A percentile compares a stretch with the other conserved stretches of the same genome.
Conservation (phyloP, 2,329 filamentous ascomycete genomes). For the Cordyceps pruinosa region DNA sequence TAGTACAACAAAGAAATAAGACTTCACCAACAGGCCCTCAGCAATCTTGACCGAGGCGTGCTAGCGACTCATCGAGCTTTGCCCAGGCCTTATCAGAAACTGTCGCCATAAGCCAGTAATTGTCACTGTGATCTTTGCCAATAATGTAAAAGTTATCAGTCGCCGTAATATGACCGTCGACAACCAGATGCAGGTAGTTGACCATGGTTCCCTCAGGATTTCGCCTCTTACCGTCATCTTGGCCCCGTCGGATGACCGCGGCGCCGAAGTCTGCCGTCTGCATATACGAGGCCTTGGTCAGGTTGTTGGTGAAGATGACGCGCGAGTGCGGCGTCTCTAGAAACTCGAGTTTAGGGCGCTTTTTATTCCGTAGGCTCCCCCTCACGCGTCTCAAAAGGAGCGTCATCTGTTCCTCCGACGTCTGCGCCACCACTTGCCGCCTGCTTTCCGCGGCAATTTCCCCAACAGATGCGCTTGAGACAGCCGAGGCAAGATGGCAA, state of each 20-base stretch:
- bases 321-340: not conserved
- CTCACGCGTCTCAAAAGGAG: not conserved
- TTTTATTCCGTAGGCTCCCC: not conserved
- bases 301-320: not conserved
- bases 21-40: not conserved
- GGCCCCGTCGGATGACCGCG: not conserved
- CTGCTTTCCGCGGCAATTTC: not conserved
- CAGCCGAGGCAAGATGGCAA: not conserved
- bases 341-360: not conserved
- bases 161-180: not conserved
- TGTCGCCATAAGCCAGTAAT: constrained; percentile 9
- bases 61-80: not conserved
- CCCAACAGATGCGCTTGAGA: not conserved
- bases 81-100: constrained; percentile 1
- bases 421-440: not conserved
- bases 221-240: not conserved
- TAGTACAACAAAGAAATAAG: not conserved
- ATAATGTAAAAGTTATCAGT: constrained; percentile 2
- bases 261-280: constrained; percentile 1
- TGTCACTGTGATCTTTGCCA: not conserved
- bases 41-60: not conserved
- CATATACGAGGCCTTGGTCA: not conserved
- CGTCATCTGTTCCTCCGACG: constrained; percentile 1
- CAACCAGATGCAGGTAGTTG: not conserved
- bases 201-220: constrained; percentile 1